A percentile compares a stretch with the other conserved stretches of the same genome.
Evolutionary conservation across 306 rosid genomes (phyloP).

Genomic region (Cucumis melo): DNA sequence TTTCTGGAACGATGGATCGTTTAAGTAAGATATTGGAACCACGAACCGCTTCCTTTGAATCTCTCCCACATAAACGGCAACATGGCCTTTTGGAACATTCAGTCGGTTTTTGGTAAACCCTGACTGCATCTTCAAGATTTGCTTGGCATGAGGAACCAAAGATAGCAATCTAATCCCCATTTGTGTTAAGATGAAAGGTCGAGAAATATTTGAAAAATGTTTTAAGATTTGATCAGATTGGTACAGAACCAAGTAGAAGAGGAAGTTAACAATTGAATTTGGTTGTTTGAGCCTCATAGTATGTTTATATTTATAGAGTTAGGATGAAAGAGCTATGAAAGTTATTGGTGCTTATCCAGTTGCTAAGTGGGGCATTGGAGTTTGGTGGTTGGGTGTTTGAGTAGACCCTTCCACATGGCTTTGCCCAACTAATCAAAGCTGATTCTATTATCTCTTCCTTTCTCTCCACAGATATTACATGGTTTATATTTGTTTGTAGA

Average conservation of each 20-base stretch:
- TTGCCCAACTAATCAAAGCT: not conserved
- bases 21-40: conserved; percentile 17
- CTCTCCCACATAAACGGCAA: conserved; percentile 2
- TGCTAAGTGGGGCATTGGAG: not conserved
- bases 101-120: not conserved
- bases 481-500: not conserved
- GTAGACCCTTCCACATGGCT: not conserved
- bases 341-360: not conserved
- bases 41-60: not conserved
- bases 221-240: not conserved
- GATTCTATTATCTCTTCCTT: not conserved
- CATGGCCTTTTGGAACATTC: conserved; percentile 4
- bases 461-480: not conserved
- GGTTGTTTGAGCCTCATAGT: not conserved
- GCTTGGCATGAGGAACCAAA: conserved; percentile 3
- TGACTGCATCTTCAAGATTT: not conserved
- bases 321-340: not conserved
- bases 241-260: not conserved
- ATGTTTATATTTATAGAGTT: not conserved
- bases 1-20: conserved; percentile 12
- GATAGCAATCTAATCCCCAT: not conserved
- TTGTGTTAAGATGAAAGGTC: not conserved
- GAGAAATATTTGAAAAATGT: not conserved
- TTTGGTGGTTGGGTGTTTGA: not conserved
- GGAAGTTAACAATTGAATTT: not conserved